Conservation (phyloP, 352 stramenopile genomes). For the Phytophthora sp. region DNA sequence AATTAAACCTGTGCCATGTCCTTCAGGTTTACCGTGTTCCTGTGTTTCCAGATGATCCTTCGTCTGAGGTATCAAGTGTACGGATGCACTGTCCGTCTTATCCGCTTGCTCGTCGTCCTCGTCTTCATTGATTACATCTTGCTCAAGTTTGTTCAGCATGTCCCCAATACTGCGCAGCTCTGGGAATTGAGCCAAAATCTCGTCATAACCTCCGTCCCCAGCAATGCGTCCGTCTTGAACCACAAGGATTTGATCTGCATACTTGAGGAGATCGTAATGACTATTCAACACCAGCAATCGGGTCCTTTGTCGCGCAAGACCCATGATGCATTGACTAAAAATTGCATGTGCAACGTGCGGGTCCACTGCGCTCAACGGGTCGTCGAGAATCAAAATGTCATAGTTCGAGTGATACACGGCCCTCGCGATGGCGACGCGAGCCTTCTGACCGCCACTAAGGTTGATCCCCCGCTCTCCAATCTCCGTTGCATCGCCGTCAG, state of each 20-base stretch:
- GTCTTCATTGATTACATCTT: constrained; percentile 36
- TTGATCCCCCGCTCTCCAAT: constrained; percentile 96
- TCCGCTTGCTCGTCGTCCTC: constrained; percentile 1
- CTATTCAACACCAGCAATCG: constrained; percentile 86
- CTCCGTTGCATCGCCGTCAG: constrained; percentile 91
- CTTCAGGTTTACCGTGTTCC: constrained; percentile 10
- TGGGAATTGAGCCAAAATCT: constrained; percentile 30
- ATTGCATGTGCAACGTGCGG: constrained; percentile 45
- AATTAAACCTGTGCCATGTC: constrained; percentile 14
- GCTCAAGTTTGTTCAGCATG: constrained; percentile 24
- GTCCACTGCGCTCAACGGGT: constrained; percentile 48
- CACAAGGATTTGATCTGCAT: constrained; percentile 47
- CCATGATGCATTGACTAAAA: constrained; percentile 40
- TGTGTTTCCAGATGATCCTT: background rate
- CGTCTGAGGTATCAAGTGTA: background rate
- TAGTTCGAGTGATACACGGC: constrained; percentile 84
- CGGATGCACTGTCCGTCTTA: background rate
- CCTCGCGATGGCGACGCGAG: constrained; percentile 83
- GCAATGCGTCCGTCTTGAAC: constrained; percentile 36
- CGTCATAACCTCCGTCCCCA: constrained; percentile 29
- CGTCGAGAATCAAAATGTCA: constrained; percentile 59
- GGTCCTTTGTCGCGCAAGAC: constrained; percentile 37
- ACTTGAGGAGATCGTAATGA: constrained; percentile 39
- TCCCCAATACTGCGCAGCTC: constrained; percentile 33
- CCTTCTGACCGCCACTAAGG: constrained; percentile 93